Conservation (phyloP, 192 early-diverging fungal species). For the Gorgonomyces haynaldii region DNA sequence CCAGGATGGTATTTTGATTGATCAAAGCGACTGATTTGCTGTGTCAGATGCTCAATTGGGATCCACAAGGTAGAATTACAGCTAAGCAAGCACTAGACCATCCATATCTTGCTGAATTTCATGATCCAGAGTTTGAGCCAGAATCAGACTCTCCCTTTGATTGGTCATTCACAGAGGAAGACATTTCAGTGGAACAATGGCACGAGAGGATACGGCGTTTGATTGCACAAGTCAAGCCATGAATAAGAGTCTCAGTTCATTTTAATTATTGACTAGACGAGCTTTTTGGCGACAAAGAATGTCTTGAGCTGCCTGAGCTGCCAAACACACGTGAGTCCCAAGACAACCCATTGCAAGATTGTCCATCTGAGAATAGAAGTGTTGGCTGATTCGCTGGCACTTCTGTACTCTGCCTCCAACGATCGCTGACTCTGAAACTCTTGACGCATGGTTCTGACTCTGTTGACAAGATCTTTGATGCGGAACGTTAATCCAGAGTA, state of each 20-base stretch:
- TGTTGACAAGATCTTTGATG: constrained; percentile 1
- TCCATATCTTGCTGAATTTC: constrained; percentile 80
- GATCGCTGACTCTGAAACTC: constrained; percentile 2
- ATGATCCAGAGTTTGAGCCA: constrained; percentile 83
- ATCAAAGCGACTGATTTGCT: constrained; percentile 65
- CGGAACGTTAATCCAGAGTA: background rate
- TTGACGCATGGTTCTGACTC: background rate
- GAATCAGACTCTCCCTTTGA: constrained; percentile 59
- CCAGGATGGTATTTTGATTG: background rate
- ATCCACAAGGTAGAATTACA: constrained; percentile 80
- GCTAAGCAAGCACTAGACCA: constrained; percentile 78
- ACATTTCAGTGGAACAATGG: constrained; percentile 78
- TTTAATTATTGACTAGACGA: constrained; percentile 60
- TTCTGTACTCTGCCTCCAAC: no score
- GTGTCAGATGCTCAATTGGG: constrained; percentile 86
- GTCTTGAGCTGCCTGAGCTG: constrained; percentile 73
- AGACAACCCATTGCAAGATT: background rate
- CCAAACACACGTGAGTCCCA: constrained; percentile 44
- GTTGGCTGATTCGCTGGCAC: no score
- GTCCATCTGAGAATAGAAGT: background rate
- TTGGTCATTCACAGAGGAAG: constrained; percentile 91
- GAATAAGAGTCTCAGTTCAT: no score
- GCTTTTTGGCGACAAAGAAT: constrained; percentile 88
- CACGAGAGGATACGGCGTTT: constrained; percentile 23
- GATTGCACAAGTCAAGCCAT: background rate